Base-by-base conservation (phyloP, 2,329 filamentous ascomycete species). In the Grosmannia clavigera region DNA sequence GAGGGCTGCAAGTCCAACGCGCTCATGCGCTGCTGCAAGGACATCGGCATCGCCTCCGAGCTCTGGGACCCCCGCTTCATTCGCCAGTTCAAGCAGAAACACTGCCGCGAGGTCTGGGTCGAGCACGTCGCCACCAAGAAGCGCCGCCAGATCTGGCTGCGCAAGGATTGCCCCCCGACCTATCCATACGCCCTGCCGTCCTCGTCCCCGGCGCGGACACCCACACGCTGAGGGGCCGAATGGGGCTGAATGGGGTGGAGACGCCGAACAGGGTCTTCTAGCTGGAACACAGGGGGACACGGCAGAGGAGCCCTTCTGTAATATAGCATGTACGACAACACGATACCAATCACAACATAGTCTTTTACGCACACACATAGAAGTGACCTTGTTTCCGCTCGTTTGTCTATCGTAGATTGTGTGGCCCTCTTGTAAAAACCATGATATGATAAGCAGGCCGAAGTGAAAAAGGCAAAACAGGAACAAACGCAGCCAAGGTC, bases 1-100 rank as follows among this genome's bases (percentile, higher is more conserved):
- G 94, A 99, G 75, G 94, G 94, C 58, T 95, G 91, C 80, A 96
- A 96, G 75, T 96, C 91, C 64, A 99, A 99, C 71, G 94, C 94
- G 14, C 80, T 99, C 66, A 95, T 97, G 85, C 88, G 94, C 61
- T 97, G 92, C 81, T 97, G 94, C 79, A 99, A 99, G 77, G 94
- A 99, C 72, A 76, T 99, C 38, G 94, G 94, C 43, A 88, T 99
- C 65, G 94, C 90, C 1, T 92, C 87, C 65, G 94, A 99, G 74
- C 81, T 99, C 25, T 99, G 94, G 94, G 94, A 99, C 75, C 94
- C 94, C 43, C 79, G 88, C 60, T 99, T 88, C 75, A 90, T 97
- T 65, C 83, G 88, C 67, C 82, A 81, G 67, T 99, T 90, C 76
- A 88, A 88, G 78, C 84, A 83, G 67, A 76, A 85, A 66, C 76